Percentiles rank a stretch among this genome's conserved stretches.
Evolutionary conservation across 2,329 filamentous ascomycete genomes (phyloP).

Genomic region (Myriangium duriaei): DNA sequence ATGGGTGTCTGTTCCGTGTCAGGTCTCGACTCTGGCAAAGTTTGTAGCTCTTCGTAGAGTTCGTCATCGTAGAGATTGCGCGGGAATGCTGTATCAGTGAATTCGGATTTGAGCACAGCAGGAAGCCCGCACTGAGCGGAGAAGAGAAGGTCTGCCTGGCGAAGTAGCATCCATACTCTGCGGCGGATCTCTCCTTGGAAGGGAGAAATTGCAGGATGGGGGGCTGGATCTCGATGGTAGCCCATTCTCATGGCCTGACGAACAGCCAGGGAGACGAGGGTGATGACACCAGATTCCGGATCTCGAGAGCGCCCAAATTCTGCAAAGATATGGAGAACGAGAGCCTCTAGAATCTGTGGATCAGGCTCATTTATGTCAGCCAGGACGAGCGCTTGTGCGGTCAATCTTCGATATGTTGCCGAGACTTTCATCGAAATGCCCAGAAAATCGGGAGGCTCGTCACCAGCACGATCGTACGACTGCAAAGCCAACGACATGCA

Average conservation of each 20-base stretch:
- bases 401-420: slow-evolving; percentile 51
- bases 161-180: slow-evolving; percentile 54
- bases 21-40: slow-evolving; percentile 55
- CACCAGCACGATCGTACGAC: slow-evolving; percentile 66
- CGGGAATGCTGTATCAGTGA: slow-evolving; percentile 64
- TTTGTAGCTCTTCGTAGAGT: slow-evolving; percentile 55
- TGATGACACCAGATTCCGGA: slow-evolving; percentile 54
- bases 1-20: slow-evolving; percentile 61
- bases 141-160: slow-evolving; percentile 63
- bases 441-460: slow-evolving; percentile 67
- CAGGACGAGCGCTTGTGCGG: slow-evolving; percentile 64
- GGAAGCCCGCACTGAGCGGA: slow-evolving; percentile 55
- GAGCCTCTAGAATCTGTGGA: slow-evolving; percentile 64
- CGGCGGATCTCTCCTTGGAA: slow-evolving; percentile 63
- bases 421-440: slow-evolving; percentile 44
- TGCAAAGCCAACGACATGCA: slow-evolving; percentile 67
- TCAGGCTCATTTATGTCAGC: slow-evolving; percentile 67
- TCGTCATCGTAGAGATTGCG: slow-evolving; percentile 74
- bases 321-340: slow-evolving; percentile 62
- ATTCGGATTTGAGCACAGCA: slow-evolving; percentile 57
- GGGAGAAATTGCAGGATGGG: slow-evolving; percentile 57
- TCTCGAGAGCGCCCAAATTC: slow-evolving; percentile 64
- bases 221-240: slow-evolving; percentile 65
- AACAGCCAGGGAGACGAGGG: slow-evolving; percentile 47
- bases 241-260: slow-evolving; percentile 59